Percentiles rank a stretch among this genome's conserved stretches.
Evolutionary conservation across 2,329 filamentous ascomycete species (phyloP).

Genomic region (Aspergillus sp.): DNA sequence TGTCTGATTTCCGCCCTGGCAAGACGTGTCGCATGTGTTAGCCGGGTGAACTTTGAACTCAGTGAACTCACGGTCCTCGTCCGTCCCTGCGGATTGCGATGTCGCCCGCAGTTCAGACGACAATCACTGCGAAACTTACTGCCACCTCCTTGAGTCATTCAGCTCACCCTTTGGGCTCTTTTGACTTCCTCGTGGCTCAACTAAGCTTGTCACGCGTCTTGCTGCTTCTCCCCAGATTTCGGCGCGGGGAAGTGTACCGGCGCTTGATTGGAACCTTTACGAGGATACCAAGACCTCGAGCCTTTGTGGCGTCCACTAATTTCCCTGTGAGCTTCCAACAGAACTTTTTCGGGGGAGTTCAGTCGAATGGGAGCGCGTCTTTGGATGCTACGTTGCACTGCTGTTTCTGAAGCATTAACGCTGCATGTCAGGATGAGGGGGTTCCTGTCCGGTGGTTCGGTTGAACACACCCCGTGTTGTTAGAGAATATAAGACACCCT

Average conservation of each 20-base stretch:
- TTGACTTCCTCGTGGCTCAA: neutral
- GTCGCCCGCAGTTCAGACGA: neutral
- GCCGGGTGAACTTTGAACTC: neutral
- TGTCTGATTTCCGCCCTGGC: neutral
- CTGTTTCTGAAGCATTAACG: neutral
- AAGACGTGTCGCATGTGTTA: too few relatives aligned
- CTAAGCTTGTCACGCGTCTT: constrained; percentile 8
- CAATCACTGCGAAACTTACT: neutral
- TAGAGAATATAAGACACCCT: neutral
- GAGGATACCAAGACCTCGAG: neutral
- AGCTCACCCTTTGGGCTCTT: neutral
- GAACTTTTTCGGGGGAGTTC: neutral
- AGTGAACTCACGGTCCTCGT: neutral
- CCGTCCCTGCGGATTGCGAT: neutral
- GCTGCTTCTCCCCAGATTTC: neutral
- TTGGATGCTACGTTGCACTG: constrained; percentile 11
- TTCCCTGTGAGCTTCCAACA: constrained; percentile 1
- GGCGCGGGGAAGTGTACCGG: neutral
- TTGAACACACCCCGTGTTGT: neutral
- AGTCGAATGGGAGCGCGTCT: neutral
- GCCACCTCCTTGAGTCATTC: neutral
- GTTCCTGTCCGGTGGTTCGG: neutral
- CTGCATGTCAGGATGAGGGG: neutral
- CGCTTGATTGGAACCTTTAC: neutral
- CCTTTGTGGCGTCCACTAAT: constrained; percentile 10